These are phyloP conservation scores for Cryptosporidium viatorum DNA, from an alignment of 169 alveolate genomes.

Conservation along the genomic window DNA sequence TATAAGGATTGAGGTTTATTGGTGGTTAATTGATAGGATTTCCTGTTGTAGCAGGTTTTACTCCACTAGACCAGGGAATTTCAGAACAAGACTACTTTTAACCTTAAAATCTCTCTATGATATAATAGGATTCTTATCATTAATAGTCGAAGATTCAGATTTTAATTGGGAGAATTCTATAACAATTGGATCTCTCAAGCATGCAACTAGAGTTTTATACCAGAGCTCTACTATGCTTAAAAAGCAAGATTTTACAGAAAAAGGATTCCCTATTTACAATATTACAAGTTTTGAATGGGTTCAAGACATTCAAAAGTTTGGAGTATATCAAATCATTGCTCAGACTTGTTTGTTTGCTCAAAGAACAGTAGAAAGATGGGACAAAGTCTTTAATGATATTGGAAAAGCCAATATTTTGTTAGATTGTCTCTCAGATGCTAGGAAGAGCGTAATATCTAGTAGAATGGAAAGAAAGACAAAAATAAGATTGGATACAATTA, in stretches of 20 bases:
- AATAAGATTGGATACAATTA: slow-evolving; percentile 11
- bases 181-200: not conserved
- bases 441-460: slow-evolving; percentile 12
- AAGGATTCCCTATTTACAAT: not conserved
- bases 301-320: not conserved
- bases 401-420: not conserved
- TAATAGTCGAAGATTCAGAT: not conserved
- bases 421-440: slow-evolving; percentile 34
- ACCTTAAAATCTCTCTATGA: slow-evolving; percentile 20
- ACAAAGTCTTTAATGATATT: slow-evolving; percentile 16
- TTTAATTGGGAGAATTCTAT: not conserved
- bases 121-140: slow-evolving; percentile 11
- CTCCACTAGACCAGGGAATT: slow-evolving; percentile 44
- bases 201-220: slow-evolving; percentile 26
- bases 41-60: slow-evolving; percentile 38
- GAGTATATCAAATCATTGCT: not conserved
- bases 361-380: slow-evolving; percentile 61
- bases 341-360: slow-evolving; percentile 38
- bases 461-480: slow-evolving; percentile 51
- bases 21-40: slow-evolving; percentile 51
- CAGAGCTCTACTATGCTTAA: slow-evolving; percentile 57
- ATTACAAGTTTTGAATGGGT: slow-evolving; percentile 42
- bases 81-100: slow-evolving; percentile 25
- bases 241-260: not conserved
- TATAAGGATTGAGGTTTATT: slow-evolving; percentile 6